A percentile compares a stretch with the other conserved stretches of the same genome.
phyloP scores from a whole-genome alignment of 352 stramenopile species.

The Elongisporangium undulatum region DNA sequence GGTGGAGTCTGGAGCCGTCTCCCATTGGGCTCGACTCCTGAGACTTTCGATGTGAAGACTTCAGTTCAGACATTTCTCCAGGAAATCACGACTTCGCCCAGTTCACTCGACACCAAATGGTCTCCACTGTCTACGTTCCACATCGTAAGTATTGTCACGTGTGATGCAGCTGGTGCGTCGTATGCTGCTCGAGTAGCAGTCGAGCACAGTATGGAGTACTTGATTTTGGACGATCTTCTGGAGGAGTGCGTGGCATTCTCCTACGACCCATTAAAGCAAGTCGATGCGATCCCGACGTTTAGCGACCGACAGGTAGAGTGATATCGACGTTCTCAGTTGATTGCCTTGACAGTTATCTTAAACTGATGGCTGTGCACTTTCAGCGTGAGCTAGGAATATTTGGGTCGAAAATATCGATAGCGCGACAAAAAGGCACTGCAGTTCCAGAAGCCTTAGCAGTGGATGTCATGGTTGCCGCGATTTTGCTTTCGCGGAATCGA shows the following conservation, averaged over 20 bases:
- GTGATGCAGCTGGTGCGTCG: constrained; percentile 15
- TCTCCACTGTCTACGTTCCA: constrained; percentile 2
- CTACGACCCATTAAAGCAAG: constrained; percentile 47
- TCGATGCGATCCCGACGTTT: constrained; percentile 22
- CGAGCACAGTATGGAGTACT: constrained; percentile 30
- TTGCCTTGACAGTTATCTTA: background rate
- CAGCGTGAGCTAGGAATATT: constrained; percentile 51
- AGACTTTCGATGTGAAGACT: background rate
- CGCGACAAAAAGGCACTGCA: constrained; percentile 42
- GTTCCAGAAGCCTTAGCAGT: constrained; percentile 37
- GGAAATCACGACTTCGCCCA: background rate
- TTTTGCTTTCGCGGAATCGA: constrained; percentile 12
- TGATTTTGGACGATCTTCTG: constrained; percentile 35
- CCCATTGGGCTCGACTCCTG: background rate
- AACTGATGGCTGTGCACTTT: background rate
- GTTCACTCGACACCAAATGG: constrained; percentile 12
- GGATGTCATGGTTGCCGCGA: constrained; percentile 41
- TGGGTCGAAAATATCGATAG: constrained; percentile 27
- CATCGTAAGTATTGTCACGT: constrained; percentile 24
- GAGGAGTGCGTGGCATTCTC: constrained; percentile 50
- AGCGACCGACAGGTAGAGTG: constrained; percentile 40
- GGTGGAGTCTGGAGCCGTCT: background rate
- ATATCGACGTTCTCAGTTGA: background rate
- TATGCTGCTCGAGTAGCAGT: constrained; percentile 21
- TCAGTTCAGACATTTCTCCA: constrained; percentile 3